Conservation (phyloP, 257 asterid species). For the Solanum clarkiae region DNA sequence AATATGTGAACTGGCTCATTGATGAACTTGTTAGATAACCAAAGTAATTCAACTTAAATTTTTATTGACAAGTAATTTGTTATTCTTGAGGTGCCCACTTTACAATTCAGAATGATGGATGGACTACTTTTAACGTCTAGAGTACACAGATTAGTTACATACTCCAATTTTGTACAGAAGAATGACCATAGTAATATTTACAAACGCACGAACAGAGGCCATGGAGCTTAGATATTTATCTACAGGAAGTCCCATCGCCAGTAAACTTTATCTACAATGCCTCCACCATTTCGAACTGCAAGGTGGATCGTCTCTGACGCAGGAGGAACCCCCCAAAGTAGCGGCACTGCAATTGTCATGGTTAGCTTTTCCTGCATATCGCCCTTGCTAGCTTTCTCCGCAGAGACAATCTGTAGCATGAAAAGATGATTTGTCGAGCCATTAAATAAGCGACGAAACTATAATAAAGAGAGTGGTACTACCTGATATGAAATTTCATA, state of each 20-base stretch:
- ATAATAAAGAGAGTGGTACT: neutral
- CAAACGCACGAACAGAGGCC: conserved; percentile 36
- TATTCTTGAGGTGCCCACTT: neutral
- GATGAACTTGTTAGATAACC: neutral
- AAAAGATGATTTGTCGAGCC: neutral
- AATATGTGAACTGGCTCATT: neutral
- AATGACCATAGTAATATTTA: conserved; percentile 20
- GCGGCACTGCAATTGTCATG: conserved; percentile 92
- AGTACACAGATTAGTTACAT: neutral
- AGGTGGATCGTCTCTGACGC: conserved; percentile 92
- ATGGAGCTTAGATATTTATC: conserved; percentile 8
- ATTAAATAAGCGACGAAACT: neutral
- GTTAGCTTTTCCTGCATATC: conserved; percentile 84
- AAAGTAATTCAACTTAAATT: neutral
- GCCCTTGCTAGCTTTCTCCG: conserved; percentile 68
- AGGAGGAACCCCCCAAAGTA: conserved; percentile 99
- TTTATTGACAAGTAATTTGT: neutral
- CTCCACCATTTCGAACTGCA: conserved; percentile 59
- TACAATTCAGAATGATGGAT: neutral
- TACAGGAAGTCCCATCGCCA: conserved; percentile 97
- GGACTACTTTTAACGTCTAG: neutral
- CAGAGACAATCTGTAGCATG: conserved; percentile 55
- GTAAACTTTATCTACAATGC: conserved; percentile 88
- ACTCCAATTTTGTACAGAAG: conserved; percentile 19
- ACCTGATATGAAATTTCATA: neutral